Conservation (phyloP, 192 early-diverging fungal species). For the Haplosporangium gracile region DNA sequence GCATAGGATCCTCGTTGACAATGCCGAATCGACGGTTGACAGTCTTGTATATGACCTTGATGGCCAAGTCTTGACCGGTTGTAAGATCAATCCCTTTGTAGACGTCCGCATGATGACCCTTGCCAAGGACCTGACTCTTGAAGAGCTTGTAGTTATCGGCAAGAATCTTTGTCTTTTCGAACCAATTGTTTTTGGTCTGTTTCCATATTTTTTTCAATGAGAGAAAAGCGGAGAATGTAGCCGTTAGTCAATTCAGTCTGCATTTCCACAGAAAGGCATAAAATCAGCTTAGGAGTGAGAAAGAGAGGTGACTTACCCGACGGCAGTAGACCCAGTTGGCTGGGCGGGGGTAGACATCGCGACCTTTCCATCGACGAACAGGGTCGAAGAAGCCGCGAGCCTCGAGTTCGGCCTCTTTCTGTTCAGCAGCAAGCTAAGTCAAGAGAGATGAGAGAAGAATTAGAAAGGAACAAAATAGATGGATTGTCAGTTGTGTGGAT, state of each 20-base stretch:
- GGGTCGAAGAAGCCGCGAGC: constrained; percentile 53
- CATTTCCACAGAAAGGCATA: no score
- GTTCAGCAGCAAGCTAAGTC: constrained; percentile 41
- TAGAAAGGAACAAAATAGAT: not conserved
- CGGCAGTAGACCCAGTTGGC: constrained; percentile 55
- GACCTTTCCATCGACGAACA: constrained; percentile 52
- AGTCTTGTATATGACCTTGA: constrained; percentile 55
- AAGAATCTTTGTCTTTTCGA: constrained; percentile 51
- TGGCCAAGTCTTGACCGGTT: constrained; percentile 51
- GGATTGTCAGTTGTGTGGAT: not conserved
- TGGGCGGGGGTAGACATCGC: constrained; percentile 51
- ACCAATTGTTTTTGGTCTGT: constrained; percentile 53
- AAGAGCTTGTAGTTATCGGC: constrained; percentile 40
- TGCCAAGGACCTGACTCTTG: constrained; percentile 44
- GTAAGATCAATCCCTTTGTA: constrained; percentile 50
- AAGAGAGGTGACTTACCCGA: constrained; percentile 20
- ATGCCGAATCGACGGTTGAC: constrained; percentile 42
- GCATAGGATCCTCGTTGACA: constrained; percentile 47
- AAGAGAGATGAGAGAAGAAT: not conserved
- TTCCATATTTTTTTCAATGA: not conserved
- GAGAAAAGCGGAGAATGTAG: no score
- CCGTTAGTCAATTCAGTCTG: no score
- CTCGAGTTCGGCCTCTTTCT: constrained; percentile 51
- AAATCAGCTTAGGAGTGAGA: no score
- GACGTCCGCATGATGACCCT: constrained; percentile 55